Percentiles rank a stretch among this genome's conserved stretches.
phyloP scores from a whole-genome alignment of 75 land plant species.

The Cryptomeria japonica region DNA sequence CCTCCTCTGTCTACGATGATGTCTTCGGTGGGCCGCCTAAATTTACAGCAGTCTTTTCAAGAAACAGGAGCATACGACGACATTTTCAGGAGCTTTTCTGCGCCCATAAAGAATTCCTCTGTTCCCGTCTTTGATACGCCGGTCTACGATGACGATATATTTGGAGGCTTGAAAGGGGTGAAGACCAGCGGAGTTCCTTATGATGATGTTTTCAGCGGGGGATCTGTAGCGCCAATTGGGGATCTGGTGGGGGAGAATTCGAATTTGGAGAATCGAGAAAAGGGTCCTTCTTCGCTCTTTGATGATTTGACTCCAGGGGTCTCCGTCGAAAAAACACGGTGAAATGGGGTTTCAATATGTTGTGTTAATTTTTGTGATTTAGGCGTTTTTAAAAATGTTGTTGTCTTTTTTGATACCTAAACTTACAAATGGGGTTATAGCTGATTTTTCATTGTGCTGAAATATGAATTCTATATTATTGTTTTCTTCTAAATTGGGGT shows the following conservation, averaged over 20 bases:
- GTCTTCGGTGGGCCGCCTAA: slow-evolving; percentile 62
- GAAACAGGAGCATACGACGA: slow-evolving; percentile 30
- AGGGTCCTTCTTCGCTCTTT: background rate
- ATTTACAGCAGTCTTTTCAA: slow-evolving; percentile 20
- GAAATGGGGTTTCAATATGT: background rate
- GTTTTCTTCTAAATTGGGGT: too few species aligned
- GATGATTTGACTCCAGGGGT: background rate
- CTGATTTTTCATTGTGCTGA: too few species aligned
- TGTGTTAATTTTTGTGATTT: background rate
- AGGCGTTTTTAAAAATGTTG: background rate
- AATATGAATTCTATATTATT: too few species aligned
- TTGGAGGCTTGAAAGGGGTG: slow-evolving; percentile 27
- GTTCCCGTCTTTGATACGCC: slow-evolving; percentile 59
- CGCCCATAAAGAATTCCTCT: slow-evolving; percentile 15
- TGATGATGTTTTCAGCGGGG: slow-evolving; percentile 49
- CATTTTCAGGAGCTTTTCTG: slow-evolving; percentile 41
- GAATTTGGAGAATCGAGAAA: slow-evolving; percentile 1
- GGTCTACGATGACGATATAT: slow-evolving; percentile 25
- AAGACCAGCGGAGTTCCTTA: slow-evolving; percentile 28
- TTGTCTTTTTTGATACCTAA: background rate
- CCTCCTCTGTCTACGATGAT: slow-evolving; percentile 48
- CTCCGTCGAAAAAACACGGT: background rate
- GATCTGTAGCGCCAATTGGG: slow-evolving; percentile 25
- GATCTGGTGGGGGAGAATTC: slow-evolving; percentile 24
- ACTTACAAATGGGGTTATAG: background rate